Conservation (phyloP, 768 basidiomycete species). For the Jaapia argillacea region DNA sequence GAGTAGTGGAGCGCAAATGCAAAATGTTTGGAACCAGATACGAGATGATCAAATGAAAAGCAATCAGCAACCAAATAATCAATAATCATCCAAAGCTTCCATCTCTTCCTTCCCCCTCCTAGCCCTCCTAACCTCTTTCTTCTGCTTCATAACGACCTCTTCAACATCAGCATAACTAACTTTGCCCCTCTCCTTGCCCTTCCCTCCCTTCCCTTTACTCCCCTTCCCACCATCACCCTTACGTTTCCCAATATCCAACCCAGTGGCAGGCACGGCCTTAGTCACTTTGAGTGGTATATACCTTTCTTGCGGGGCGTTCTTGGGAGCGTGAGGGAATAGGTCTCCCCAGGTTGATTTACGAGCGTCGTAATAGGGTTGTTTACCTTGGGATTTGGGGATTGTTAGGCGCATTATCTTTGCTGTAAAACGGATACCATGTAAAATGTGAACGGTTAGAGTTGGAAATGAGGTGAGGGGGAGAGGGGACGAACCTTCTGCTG, state of each 20-base stretch:
- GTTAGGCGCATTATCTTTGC: slow-evolving; percentile 89
- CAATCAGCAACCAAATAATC: too few relatives aligned
- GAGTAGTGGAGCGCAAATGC: background rate
- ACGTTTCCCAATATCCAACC: background rate
- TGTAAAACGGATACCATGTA: slow-evolving; percentile 19
- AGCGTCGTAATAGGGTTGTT: slow-evolving; percentile 90
- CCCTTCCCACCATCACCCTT: slow-evolving; percentile 19
- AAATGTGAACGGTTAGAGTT: slow-evolving; percentile 3
- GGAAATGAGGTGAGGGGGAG: background rate
- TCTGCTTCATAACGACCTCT: slow-evolving; percentile 28
- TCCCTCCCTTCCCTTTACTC: slow-evolving; percentile 7
- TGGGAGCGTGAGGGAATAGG: slow-evolving; percentile 83
- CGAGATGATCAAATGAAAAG: too few relatives aligned
- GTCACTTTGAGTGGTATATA: slow-evolving; percentile 26
- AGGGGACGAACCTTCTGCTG: slow-evolving; percentile 51
- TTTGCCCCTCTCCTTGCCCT: slow-evolving; percentile 47
- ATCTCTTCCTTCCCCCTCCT: slow-evolving; percentile 1
- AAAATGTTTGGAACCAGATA: background rate
- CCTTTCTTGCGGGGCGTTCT: slow-evolving; percentile 64
- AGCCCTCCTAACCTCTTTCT: slow-evolving; percentile 22
- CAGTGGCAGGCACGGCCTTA: background rate
- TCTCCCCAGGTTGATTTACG: slow-evolving; percentile 94
- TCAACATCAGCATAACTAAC: slow-evolving; percentile 28
- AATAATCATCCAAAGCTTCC: background rate
- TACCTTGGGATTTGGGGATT: slow-evolving; percentile 91